Conservation (phyloP, 2,329 filamentous ascomycete species). For the Ilyonectria mors-panacis region DNA sequence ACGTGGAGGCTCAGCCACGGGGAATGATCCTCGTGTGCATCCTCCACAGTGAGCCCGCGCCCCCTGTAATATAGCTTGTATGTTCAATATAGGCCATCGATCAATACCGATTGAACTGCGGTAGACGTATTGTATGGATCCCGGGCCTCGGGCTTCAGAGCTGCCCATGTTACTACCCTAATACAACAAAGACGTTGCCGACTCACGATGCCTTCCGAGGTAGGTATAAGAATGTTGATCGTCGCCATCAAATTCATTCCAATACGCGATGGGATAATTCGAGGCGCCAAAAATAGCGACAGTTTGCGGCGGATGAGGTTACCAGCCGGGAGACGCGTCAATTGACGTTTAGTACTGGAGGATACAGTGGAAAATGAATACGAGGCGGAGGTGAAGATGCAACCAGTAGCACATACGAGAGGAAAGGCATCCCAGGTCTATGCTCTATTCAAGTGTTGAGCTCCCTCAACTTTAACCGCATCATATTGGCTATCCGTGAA, state of each 20-base stretch:
- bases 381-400: not conserved
- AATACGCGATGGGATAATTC: too few species aligned
- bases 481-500: conserved; percentile 7
- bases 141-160: too few species aligned
- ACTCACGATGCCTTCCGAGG: too few species aligned
- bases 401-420: not conserved
- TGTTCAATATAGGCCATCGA: not conserved
- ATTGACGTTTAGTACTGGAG: not conserved
- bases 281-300: too few species aligned
- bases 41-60: not conserved
- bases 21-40: not conserved
- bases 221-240: too few species aligned
- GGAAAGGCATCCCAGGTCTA: not conserved
- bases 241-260: too few species aligned
- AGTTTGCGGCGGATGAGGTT: too few species aligned
- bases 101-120: too few species aligned
- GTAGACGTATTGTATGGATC: too few species aligned
- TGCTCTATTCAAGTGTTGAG: conserved; percentile 19
- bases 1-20: not conserved
- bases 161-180: too few species aligned
- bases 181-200: too few species aligned
- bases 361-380: not conserved
- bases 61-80: not conserved
- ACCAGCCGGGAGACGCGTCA: too few species aligned
- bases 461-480: conserved; percentile 13